Conservation (phyloP, 192 early-diverging fungal genomes). For the Jimgerdemannia flammicorona region DNA sequence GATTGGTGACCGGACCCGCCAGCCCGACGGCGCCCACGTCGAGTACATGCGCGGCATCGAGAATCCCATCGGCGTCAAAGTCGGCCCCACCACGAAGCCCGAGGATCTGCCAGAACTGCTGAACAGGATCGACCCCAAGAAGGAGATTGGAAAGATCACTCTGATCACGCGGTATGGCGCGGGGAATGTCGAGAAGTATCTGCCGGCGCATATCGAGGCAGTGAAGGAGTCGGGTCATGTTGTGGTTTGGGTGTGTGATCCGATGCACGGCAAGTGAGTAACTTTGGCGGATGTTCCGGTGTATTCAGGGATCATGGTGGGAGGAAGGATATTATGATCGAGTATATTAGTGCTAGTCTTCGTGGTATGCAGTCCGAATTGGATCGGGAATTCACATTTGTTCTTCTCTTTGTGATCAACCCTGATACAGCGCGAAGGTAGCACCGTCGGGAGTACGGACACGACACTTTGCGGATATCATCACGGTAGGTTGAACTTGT, state of each 20-base stretch:
- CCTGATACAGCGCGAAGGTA: slow-evolving; percentile 63
- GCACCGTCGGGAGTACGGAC: slow-evolving; percentile 86
- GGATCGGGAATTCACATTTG: neutral
- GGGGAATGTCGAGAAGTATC: slow-evolving; percentile 71
- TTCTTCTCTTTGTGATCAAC: neutral
- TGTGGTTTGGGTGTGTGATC: slow-evolving; percentile 96
- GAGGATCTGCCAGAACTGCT: slow-evolving; percentile 80
- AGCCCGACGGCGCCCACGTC: slow-evolving; percentile 91
- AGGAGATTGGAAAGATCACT: slow-evolving; percentile 89
- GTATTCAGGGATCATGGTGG: neutral
- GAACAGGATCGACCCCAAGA: slow-evolving; percentile 82
- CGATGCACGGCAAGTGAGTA: slow-evolving; percentile 94
- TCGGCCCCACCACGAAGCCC: slow-evolving; percentile 87
- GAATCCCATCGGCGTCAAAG: slow-evolving; percentile 97
- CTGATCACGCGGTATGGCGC: slow-evolving; percentile 95
- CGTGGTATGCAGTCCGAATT: no score
- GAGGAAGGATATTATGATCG: neutral
- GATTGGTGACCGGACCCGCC: slow-evolving; percentile 97
- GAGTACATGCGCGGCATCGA: slow-evolving; percentile 97
- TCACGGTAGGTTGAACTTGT: slow-evolving; percentile 34
- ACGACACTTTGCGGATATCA: slow-evolving; percentile 85
- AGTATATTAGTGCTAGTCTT: neutral
- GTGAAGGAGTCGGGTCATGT: slow-evolving; percentile 82
- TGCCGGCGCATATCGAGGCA: slow-evolving; percentile 88
- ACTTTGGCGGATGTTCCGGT: no score